A percentile compares a stretch with the other conserved stretches of the same genome.
These are phyloP conservation scores for Scedosporium minutisporum DNA, from an alignment of 2,329 filamentous ascomycete genomes.

Conservation along the genomic window DNA sequence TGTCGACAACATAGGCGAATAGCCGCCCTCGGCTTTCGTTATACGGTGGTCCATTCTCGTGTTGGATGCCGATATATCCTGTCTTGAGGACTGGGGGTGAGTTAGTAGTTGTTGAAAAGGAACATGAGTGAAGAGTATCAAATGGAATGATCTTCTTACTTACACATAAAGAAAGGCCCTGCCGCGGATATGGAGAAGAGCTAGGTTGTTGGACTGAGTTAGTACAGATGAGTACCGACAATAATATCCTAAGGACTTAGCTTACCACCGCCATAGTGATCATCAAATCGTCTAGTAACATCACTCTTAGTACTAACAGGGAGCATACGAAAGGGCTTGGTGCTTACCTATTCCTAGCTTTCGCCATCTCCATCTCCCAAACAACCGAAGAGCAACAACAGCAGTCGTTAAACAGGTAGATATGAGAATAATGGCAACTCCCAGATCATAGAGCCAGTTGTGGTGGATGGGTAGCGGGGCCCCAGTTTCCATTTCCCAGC, in stretches of 20 bases:
- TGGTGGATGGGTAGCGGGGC: background rate
- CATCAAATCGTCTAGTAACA: background rate
- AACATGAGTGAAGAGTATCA: background rate
- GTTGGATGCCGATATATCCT: background rate
- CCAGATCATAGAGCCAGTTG: background rate
- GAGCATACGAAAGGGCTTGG: too few relatives aligned
- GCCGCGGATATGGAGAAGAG: background rate
- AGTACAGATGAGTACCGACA: background rate
- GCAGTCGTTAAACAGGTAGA: background rate
- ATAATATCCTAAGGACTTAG: background rate
- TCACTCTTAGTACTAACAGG: background rate
- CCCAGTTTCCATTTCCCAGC: background rate
- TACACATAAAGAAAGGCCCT: slow-evolving; percentile 1
- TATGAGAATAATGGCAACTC: background rate
- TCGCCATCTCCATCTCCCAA: background rate
- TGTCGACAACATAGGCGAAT: background rate
- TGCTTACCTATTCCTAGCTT: background rate
- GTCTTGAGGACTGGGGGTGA: background rate
- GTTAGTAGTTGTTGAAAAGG: background rate
- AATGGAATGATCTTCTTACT: background rate
- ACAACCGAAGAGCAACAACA: background rate
- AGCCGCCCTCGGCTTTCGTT: background rate
- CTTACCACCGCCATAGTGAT: background rate
- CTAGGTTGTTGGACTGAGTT: background rate
- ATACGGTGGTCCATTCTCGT: background rate